Conservation (phyloP, 495 filamentous ascomycete species). For the Lophium mytilinum region DNA sequence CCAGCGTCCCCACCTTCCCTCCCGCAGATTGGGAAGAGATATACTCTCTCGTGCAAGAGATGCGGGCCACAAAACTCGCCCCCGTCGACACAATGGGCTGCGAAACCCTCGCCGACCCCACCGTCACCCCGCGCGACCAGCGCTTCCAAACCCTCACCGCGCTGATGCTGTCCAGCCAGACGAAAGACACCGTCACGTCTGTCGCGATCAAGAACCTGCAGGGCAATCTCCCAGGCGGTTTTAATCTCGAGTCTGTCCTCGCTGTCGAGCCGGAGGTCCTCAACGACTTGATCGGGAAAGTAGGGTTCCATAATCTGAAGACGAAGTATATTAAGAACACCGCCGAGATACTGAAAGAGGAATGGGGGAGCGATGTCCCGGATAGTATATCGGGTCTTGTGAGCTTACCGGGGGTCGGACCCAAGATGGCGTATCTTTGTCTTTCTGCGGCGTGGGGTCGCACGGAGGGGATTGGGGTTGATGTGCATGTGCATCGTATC, state of each 20-base stretch:
- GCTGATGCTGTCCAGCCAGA: constrained; percentile 94
- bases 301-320: constrained; percentile 96
- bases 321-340: constrained; percentile 79
- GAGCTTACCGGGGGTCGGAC: constrained; percentile 82
- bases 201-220: constrained; percentile 74
- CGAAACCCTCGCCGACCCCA: constrained; percentile 58
- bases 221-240: constrained; percentile 56
- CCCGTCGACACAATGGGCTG: constrained; percentile 99
- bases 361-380: constrained; percentile 71
- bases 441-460: constrained; percentile 62
- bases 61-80: constrained; percentile 67
- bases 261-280: constrained; percentile 58
- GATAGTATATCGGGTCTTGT: constrained; percentile 68
- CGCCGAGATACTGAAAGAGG: constrained; percentile 63
- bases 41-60: constrained; percentile 67
- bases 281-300: constrained; percentile 70
- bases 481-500: constrained; percentile 74
- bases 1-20: constrained; percentile 49
- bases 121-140: constrained; percentile 50
- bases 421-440: constrained; percentile 96
- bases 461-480: constrained; percentile 56
- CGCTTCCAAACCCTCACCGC: constrained; percentile 88
- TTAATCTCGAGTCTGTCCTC: constrained; percentile 75
- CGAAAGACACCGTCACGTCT: constrained; percentile 90
- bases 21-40: constrained; percentile 81